Percentiles rank a stretch among this genome's conserved stretches.
phyloP scores from a whole-genome alignment of 129 eudicot genomes.

The Mikania micrantha region DNA sequence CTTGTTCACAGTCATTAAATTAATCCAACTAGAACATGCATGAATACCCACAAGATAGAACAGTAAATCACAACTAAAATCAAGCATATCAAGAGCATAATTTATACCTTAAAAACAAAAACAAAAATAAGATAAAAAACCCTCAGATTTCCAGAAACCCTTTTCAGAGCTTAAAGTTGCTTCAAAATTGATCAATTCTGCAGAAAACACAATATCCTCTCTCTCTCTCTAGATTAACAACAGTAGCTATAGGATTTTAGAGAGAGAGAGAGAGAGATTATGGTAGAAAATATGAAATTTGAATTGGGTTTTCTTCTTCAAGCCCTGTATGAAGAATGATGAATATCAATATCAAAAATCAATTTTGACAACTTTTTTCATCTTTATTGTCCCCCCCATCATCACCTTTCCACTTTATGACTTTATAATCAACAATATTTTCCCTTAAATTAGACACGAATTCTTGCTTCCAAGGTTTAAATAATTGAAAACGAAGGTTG shows the following conservation, averaged over 20 bases:
- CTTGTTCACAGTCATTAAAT: neutral
- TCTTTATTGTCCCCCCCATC: slow-evolving; percentile 20
- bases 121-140: slow-evolving; percentile 1
- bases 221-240: slow-evolving; percentile 27
- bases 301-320: slow-evolving; percentile 20
- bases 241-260: no score
- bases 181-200: slow-evolving; percentile 26
- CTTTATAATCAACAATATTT: slow-evolving; percentile 21
- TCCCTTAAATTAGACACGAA: neutral
- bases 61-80: neutral
- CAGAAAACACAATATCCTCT: slow-evolving; percentile 12
- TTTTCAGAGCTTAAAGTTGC: slow-evolving; percentile 35
- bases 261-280: slow-evolving; percentile 2
- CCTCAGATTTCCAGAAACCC: slow-evolving; percentile 24
- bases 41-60: neutral
- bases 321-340: slow-evolving; percentile 2
- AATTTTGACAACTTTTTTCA: slow-evolving; percentile 11
- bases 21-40: slow-evolving; percentile 1
- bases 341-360: neutral
- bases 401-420: slow-evolving; percentile 31
- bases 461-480: slow-evolving; percentile 23
- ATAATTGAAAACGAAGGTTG: slow-evolving; percentile 36
- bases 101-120: slow-evolving; percentile 21
- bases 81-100: slow-evolving; percentile 5
- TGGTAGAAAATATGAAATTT: slow-evolving; percentile 19